Percentiles rank a stretch among this genome's conserved stretches.
Conservation (phyloP, 768 basidiomycete species). For the Trametes cingulata region DNA sequence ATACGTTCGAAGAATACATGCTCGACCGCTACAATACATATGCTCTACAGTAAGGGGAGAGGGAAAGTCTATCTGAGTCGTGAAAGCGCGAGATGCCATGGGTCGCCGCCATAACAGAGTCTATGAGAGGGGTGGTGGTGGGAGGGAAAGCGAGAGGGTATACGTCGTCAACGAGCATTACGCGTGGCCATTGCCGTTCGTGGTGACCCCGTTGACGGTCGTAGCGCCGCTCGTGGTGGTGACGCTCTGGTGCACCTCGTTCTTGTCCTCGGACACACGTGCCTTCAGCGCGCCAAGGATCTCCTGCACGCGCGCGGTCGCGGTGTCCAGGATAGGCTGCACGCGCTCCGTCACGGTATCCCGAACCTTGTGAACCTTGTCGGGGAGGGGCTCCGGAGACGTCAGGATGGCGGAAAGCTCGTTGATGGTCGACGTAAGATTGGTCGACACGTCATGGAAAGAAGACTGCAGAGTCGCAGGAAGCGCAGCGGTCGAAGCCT, state of each 20-base stretch:
- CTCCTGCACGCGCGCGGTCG: slow-evolving; percentile 33
- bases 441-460: slow-evolving; percentile 58
- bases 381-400: slow-evolving; percentile 58
- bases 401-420: slow-evolving; percentile 57
- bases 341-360: slow-evolving; percentile 63
- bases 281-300: slow-evolving; percentile 26
- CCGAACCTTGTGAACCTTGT: slow-evolving; percentile 59
- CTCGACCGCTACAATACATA: slow-evolving; percentile 11
- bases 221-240: slow-evolving; percentile 16
- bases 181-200: slow-evolving; percentile 14
- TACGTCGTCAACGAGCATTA: neutral
- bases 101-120: neutral
- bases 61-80: slow-evolving; percentile 14
- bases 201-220: slow-evolving; percentile 7
- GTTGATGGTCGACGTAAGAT: slow-evolving; percentile 51
- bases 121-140: neutral
- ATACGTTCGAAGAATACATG: slow-evolving; percentile 4
- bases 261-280: slow-evolving; percentile 22
- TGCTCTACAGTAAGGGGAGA: slow-evolving; percentile 13
- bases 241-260: slow-evolving; percentile 17
- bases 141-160: neutral
- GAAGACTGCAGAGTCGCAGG: slow-evolving; percentile 56
- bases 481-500: slow-evolving; percentile 55
- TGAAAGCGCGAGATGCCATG: neutral
- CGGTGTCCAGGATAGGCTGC: slow-evolving; percentile 56